These are phyloP conservation scores for Akanthomyces uredinophilus DNA, from an alignment of 2,329 filamentous ascomycete species.

Conservation along the genomic window DNA sequence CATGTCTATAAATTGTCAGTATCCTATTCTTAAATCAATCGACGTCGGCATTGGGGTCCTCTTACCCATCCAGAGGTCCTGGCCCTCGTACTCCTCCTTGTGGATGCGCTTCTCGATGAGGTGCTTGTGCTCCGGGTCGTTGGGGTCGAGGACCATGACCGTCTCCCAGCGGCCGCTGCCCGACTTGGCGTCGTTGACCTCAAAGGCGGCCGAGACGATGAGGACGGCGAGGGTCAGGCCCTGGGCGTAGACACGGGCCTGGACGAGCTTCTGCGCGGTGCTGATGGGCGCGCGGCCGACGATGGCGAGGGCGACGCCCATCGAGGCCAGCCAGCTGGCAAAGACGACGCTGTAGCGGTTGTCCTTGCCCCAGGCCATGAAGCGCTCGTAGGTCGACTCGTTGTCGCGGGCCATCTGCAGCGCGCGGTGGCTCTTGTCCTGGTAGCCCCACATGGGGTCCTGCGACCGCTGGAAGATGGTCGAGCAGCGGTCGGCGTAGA, in stretches of 20 bases:
- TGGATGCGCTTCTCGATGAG: slow-evolving; percentile 83
- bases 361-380: slow-evolving; percentile 67
- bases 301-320: slow-evolving; percentile 67
- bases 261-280: slow-evolving; percentile 80
- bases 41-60: neutral
- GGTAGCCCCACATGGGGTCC: slow-evolving; percentile 64
- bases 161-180: slow-evolving; percentile 80
- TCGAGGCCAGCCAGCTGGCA: slow-evolving; percentile 72
- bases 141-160: slow-evolving; percentile 70
- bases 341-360: slow-evolving; percentile 88
- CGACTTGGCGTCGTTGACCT: slow-evolving; percentile 69
- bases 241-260: slow-evolving; percentile 92
- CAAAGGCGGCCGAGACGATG: slow-evolving; percentile 75
- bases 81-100: slow-evolving; percentile 79
- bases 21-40: too few relatives aligned
- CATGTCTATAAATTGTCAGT: slow-evolving; percentile 55
- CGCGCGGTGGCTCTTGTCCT: slow-evolving; percentile 56
- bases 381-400: slow-evolving; percentile 52
- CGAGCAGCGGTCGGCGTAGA: slow-evolving; percentile 70
- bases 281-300: slow-evolving; percentile 73
- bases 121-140: slow-evolving; percentile 77
- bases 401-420: slow-evolving; percentile 50
- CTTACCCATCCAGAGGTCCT: slow-evolving; percentile 89
- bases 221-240: slow-evolving; percentile 81
- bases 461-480: slow-evolving; percentile 61